Evolutionary conservation across 371 early-diverging fungal genomes (phyloP), one percentile per base, ranked within the genome.

Genomic region (Capillidium rhysosporum): DNA sequence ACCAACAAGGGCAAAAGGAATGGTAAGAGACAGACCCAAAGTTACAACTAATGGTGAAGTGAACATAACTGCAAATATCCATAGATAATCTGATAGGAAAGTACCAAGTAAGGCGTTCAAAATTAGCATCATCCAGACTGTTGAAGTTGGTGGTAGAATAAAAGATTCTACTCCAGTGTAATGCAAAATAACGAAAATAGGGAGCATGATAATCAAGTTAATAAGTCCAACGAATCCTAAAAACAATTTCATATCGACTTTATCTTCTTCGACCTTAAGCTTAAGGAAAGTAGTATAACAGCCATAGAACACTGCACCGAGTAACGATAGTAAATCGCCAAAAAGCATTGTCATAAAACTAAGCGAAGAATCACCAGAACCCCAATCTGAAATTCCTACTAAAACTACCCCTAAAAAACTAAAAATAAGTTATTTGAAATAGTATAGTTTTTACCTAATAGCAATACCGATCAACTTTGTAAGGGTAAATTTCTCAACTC

Each of bases 141-240:
- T 54, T n/a, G 60, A 25, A 8, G 69, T 66, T 12, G 64, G 64
- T 5, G 87, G 84, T 29, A 83, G 57, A 52, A 70, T 69, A 60
- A 88, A 80, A 16, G 62, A 49, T 57, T 89, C 89, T n/a, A 82
- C 29, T 0, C 79, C 82, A 5, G 66, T 59, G 49, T 54, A 65
- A 59, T 86, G 78, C 16, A 87, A 56, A 9, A 84, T 14, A 4
- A 65, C 60, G 54, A 87, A 74, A 0, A 73, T 54, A 1, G 88
- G 88, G 80, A 82, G 78, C 26, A 87, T 60, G 5, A 80, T 57
- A 25, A 82, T 21, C 1, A 77, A 59, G 61, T 83, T 85, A 52
- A 80, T 79, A n/a, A 79, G 57, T 1, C 89, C 88, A 1, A 89
- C 84, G 44, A 76, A 77, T 8, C 88, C 88, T 63, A 89, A 82